Evolutionary conservation across 2,329 filamentous ascomycete genomes (phyloP), one percentile per base, ranked within the genome.

Genomic region (Geosmithia putterillii): DNA sequence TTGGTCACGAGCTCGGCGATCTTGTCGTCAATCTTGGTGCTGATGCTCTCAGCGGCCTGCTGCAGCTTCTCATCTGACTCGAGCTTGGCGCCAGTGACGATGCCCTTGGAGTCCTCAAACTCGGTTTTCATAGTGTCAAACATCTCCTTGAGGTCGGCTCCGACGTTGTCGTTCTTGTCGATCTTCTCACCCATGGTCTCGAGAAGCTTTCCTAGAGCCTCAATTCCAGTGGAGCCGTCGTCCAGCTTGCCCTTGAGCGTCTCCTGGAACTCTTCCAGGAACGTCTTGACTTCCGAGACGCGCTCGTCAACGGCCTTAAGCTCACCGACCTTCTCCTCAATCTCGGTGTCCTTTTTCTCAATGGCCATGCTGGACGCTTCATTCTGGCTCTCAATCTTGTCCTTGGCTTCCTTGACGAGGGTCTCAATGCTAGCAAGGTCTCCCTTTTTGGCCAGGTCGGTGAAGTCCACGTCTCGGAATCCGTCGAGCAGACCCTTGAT

Each of bases 101-200:
- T 79, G 15, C 81, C 79, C 51, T 86, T 83, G 10, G 86, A 82
- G 48, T 89, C 84, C 54, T 95, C 88, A 47, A 96, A 95, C 57
- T 95, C 89, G 1, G 76, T 67, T 59, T 84, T 88, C 62, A 96
- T 79, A 2, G 79, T 76, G 44, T 86, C 81, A 36, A 80, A 76
- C 58, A 89, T 73, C 44, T 83, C 81, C 53, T 81, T 81, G 43
- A 89, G 65, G 48, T 80, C 81, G n/a, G 75, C 70, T 22, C 70
- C 64, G 19, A 79, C 60, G 36, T 61, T 71, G 32, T 73, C 70
- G 46, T 79, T 81, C 52, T 73, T 70, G 44, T 65, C 65, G 32
- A 80, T 65, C 38, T 72, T 74, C 53, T 84, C 80, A 54, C 81
- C 71, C 46, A 89, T 67, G 38, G 73, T 69, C 50, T 84, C 76